These are phyloP conservation scores for Clarkia xantiana DNA, from an alignment of 345 rosid genomes.

Conservation along the genomic window DNA sequence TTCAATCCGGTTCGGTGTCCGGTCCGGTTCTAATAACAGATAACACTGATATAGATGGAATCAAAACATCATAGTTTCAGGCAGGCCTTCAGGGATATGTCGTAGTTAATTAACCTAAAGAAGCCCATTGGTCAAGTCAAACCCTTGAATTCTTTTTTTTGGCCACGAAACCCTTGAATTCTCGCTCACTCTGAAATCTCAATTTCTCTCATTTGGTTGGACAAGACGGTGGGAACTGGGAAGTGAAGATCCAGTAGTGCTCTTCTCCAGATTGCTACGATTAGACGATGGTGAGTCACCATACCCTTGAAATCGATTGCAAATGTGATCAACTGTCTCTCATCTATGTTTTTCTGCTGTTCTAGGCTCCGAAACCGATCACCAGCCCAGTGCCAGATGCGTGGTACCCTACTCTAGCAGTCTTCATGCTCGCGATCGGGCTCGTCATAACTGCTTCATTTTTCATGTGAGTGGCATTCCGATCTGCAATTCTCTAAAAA, in stretches of 20 bases:
- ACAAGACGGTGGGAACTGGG: background rate
- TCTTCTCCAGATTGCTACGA: background rate
- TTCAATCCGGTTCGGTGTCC: too few relatives aligned
- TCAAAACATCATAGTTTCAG: too few relatives aligned
- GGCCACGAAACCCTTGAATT: too few relatives aligned
- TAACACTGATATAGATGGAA: too few relatives aligned
- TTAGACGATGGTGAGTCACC: constrained; percentile 1
- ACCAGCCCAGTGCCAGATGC: constrained; percentile 63
- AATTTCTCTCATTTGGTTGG: background rate
- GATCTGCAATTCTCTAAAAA: constrained; percentile 1
- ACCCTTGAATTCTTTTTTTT: too few relatives aligned
- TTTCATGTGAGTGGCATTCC: constrained; percentile 58
- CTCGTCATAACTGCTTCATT: constrained; percentile 65
- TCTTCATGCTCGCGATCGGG: constrained; percentile 51
- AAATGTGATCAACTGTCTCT: background rate
- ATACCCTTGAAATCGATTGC: background rate
- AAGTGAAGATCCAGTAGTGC: background rate
- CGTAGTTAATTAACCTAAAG: too few relatives aligned
- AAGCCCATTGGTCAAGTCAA: too few relatives aligned
- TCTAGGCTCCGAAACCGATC: constrained; percentile 54
- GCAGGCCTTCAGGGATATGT: too few relatives aligned
- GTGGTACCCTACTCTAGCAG: constrained; percentile 51
- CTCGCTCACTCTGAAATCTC: background rate
- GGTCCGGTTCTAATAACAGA: too few relatives aligned
- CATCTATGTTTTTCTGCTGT: background rate